A percentile compares a stretch with the other conserved stretches of the same genome.
Evolutionary conservation across 345 rosid species (phyloP).

Genomic region (Boechera divaricarpa): DNA sequence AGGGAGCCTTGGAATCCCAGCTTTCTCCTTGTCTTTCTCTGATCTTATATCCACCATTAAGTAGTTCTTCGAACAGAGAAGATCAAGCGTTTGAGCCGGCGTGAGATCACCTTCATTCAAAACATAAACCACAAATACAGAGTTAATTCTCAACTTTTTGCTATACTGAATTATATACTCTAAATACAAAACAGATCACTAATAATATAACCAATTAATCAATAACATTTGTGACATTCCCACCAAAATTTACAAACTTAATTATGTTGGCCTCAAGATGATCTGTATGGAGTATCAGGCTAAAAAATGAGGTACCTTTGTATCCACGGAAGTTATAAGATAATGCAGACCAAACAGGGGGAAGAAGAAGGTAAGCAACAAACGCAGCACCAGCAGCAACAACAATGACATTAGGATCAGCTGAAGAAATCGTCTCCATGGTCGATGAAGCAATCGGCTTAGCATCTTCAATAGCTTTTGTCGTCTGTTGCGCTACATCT

Average conservation of each 20-base stretch:
- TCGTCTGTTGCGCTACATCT: constrained; percentile 75
- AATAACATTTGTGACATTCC: background rate
- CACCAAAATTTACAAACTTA: background rate
- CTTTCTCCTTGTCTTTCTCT: constrained; percentile 90
- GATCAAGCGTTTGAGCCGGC: constrained; percentile 88
- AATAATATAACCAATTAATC: background rate
- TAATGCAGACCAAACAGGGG: constrained; percentile 78
- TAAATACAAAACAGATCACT: background rate
- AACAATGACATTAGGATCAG: constrained; percentile 74
- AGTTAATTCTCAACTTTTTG: constrained; percentile 1
- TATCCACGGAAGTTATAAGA: constrained; percentile 86
- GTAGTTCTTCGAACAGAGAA: constrained; percentile 57
- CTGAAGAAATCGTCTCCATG: constrained; percentile 68
- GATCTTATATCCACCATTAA: constrained; percentile 82
- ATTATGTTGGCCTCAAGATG: constrained; percentile 10
- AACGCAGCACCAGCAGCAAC: constrained; percentile 76
- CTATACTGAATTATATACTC: background rate
- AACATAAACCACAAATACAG: constrained; percentile 14
- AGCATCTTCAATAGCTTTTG: constrained; percentile 69
- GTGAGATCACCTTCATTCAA: constrained; percentile 68
- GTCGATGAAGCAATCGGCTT: constrained; percentile 87
- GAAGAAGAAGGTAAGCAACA: constrained; percentile 69
- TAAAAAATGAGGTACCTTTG: constrained; percentile 55
- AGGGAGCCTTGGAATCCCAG: constrained; percentile 94
- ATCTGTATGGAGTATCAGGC: background rate